A percentile compares a stretch with the other conserved stretches of the same genome.
These are phyloP conservation scores for Globisporangium recalcitrans DNA, from an alignment of 352 stramenopile genomes.

Conservation along the genomic window DNA sequence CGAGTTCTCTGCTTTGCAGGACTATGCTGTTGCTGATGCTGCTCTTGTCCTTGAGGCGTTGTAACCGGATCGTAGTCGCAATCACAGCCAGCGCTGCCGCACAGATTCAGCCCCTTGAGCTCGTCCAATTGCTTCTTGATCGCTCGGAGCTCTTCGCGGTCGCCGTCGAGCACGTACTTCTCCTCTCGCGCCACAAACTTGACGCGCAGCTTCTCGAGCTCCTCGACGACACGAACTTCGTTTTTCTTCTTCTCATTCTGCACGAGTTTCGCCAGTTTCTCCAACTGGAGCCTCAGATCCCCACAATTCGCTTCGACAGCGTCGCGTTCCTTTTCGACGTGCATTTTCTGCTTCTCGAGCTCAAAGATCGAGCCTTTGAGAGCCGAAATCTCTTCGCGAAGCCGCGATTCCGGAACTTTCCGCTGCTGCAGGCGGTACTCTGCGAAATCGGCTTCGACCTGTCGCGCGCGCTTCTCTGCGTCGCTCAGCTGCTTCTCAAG, in stretches of 20 bases:
- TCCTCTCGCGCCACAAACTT: slow-evolving; percentile 81
- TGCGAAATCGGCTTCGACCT: slow-evolving; percentile 64
- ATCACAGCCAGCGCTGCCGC: not conserved
- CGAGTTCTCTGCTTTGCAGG: not conserved
- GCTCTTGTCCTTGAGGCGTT: not conserved
- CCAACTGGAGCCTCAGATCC: slow-evolving; percentile 48
- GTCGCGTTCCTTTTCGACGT: slow-evolving; percentile 31
- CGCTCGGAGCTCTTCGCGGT: slow-evolving; percentile 69
- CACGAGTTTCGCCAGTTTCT: slow-evolving; percentile 49
- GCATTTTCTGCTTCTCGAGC: slow-evolving; percentile 59
- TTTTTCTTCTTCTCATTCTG: slow-evolving; percentile 67
- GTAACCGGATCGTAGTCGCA: not conserved
- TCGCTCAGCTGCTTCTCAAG: slow-evolving; percentile 42
- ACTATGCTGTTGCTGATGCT: not conserved
- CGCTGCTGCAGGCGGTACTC: slow-evolving; percentile 70
- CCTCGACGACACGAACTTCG: slow-evolving; percentile 48
- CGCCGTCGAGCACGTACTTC: slow-evolving; percentile 69
- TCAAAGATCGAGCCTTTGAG: slow-evolving; percentile 48
- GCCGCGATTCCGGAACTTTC: slow-evolving; percentile 58
- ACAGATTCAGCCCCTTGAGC: slow-evolving; percentile 46
- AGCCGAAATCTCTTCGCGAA: slow-evolving; percentile 68
- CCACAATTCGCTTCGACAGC: slow-evolving; percentile 29
- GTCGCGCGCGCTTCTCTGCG: slow-evolving; percentile 37
- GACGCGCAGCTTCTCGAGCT: slow-evolving; percentile 74
- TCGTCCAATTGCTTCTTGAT: slow-evolving; percentile 83